phyloP scores from a whole-genome alignment of 2,329 filamentous ascomycete species.

The Cladobotryum mycophilum region DNA sequence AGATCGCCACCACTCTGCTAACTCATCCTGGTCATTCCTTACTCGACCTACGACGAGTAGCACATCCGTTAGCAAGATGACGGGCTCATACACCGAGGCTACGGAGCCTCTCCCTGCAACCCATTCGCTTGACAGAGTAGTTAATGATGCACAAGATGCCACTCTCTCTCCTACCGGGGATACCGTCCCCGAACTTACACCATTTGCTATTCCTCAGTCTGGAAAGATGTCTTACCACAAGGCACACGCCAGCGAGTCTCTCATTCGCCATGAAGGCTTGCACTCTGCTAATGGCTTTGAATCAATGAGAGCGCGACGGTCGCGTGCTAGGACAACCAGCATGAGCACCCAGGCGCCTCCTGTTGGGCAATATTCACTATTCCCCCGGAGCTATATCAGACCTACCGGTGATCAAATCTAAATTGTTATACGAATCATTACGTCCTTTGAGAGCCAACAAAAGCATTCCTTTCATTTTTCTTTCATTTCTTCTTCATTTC shows the following conservation, averaged over 20 bases:
- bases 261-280: slow-evolving; percentile 25
- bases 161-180: slow-evolving; percentile 22
- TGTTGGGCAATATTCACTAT: slow-evolving; percentile 42
- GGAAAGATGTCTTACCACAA: slow-evolving; percentile 26
- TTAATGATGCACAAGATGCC: slow-evolving; percentile 12
- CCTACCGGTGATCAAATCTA: slow-evolving; percentile 28
- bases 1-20: slow-evolving; percentile 47
- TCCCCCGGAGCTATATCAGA: slow-evolving; percentile 33
- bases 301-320: slow-evolving; percentile 17
- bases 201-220: slow-evolving; percentile 20
- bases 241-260: slow-evolving; percentile 33
- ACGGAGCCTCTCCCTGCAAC: slow-evolving; percentile 26
- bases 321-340: slow-evolving; percentile 42
- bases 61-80: slow-evolving; percentile 35
- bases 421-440: neutral
- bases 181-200: slow-evolving; percentile 29
- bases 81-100: slow-evolving; percentile 24
- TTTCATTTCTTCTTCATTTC: no score
- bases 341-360: slow-evolving; percentile 36
- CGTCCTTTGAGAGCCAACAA: no score
- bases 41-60: slow-evolving; percentile 50
- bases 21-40: slow-evolving; percentile 47
- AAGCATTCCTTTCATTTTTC: no score
- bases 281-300: slow-evolving; percentile 1
- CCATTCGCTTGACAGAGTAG: slow-evolving; percentile 16